Evolutionary conservation across 495 filamentous ascomycete genomes (phyloP), one percentile per base, ranked within the genome.

Genomic region (Thozetella sp.): DNA sequence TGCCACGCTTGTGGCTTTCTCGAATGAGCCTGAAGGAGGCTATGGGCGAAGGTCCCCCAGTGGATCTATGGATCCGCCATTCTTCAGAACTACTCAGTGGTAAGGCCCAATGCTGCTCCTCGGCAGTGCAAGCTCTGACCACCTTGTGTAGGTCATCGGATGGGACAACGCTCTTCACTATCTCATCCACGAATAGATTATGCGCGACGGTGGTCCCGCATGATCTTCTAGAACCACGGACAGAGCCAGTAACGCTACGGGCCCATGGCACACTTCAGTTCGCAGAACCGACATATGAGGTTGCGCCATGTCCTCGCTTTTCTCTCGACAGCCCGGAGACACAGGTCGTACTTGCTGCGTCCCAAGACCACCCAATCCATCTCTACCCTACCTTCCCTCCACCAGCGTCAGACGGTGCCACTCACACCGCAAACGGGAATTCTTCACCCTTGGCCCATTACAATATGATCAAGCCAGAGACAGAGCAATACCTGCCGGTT

Each of bases 111-210:
- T 20, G 22, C 46, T n/a, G 10, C 10, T 37, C 3, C 34, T 25
- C 10, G 20, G 13, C 40, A 24, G n/a, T 13, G 22, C 40, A 55
- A 12, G 26, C 51, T 20, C 26, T 51, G 22, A 25, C 56, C 65
- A 51, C 66, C 56, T 51, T 53, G 3, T 6, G n/a, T 62, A 74
- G 72, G 88, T 86, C 91, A 6, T 86, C 90, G 51, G 93, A 97
- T 67, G 92, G 94, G 17, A 95, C 92, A 11, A 86, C 85, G 6
- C 74, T 97, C 51, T 68, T 99, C 65, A 90, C 93, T n/a, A 82
- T 83, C 24, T 88, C 82, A 40, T 86, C 85, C 6, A 82, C 91
- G 59, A 86, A 93, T 63, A 77, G 74, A 51, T 78, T 96, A 45
- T 80, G 85, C 53, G 85, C 87, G 13, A 95, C 87, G 71, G 83